phyloP scores from a whole-genome alignment of 2,329 filamentous ascomycete species.

The Fusarium avenaceum region DNA sequence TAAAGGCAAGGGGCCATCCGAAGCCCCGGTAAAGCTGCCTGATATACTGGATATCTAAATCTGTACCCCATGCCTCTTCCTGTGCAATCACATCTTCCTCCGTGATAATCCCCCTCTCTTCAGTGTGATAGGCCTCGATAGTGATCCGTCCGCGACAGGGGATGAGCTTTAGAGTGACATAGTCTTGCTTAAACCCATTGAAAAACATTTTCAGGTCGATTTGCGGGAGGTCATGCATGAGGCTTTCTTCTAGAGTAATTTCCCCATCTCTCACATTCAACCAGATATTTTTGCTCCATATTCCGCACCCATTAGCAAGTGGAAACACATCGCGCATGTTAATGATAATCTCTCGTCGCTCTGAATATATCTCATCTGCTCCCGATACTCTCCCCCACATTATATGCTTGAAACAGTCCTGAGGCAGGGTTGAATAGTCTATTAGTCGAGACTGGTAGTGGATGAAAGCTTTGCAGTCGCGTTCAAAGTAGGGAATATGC shows the following conservation, averaged over 20 bases:
- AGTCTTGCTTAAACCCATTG: neutral
- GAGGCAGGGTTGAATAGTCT: slow-evolving; percentile 7
- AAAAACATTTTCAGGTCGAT: slow-evolving; percentile 7
- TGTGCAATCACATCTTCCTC: slow-evolving; percentile 3
- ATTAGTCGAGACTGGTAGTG: slow-evolving; percentile 12
- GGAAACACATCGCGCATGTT: neutral
- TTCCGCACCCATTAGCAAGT: neutral
- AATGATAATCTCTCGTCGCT: neutral
- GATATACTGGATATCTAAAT: neutral
- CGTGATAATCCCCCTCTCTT: neutral
- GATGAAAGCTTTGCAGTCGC: slow-evolving; percentile 1
- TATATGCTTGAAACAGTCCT: neutral
- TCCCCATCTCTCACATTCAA: neutral
- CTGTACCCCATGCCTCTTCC: neutral
- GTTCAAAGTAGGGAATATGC: slow-evolving; percentile 7
- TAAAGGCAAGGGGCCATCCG: neutral
- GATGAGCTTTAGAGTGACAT: neutral
- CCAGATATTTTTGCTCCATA: neutral
- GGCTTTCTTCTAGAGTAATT: neutral
- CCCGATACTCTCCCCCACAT: neutral
- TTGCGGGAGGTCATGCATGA: neutral
- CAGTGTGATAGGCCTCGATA: neutral
- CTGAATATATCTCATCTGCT: neutral
- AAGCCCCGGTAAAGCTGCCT: neutral
- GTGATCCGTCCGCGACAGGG: slow-evolving; percentile 1